These are phyloP conservation scores for Salix udensis DNA, from an alignment of 345 rosid species.

Conservation along the genomic window DNA sequence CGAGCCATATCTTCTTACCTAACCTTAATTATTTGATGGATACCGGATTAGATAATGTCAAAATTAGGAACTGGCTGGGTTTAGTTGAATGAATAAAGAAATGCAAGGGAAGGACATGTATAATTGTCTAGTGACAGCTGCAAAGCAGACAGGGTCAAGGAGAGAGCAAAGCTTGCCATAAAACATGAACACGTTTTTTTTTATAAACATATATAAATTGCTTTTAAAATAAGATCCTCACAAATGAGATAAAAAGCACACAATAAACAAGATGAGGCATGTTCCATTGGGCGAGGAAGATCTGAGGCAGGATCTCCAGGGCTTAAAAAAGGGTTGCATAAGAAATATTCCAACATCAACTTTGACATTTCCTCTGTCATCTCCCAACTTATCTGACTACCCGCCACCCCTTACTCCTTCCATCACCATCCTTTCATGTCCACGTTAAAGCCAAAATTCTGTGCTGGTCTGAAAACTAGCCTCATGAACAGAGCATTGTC, in stretches of 20 bases:
- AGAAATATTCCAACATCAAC: conserved; percentile 29
- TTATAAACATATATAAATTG: background rate
- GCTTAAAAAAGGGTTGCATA: conserved; percentile 26
- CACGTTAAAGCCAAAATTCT: conserved; percentile 8
- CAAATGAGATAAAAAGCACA: conserved; percentile 27
- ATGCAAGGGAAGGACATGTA: conserved; percentile 18
- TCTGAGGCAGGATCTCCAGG: conserved; percentile 41
- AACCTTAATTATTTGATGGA: conserved; percentile 6
- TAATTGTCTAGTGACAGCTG: conserved; percentile 52
- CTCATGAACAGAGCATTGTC: conserved; percentile 30
- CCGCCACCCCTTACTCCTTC: conserved; percentile 14
- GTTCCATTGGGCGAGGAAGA: conserved; percentile 46
- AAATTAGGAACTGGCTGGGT: background rate
- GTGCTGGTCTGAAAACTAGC: conserved; percentile 6
- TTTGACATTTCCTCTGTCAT: conserved; percentile 14
- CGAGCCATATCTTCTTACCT: conserved; percentile 16
- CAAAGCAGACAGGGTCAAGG: conserved; percentile 44
- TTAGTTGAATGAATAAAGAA: conserved; percentile 18
- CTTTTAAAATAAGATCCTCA: conserved; percentile 18
- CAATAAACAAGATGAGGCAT: conserved; percentile 26
- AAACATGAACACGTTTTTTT: background rate
- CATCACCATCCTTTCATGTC: conserved; percentile 19
- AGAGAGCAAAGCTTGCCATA: conserved; percentile 23
- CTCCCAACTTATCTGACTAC: conserved; percentile 18
- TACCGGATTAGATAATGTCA: conserved; percentile 1